Percentiles rank a stretch among this genome's conserved stretches.
These are phyloP conservation scores for Aureobasidium sp. DNA, from an alignment of 2,329 filamentous ascomycete species.

Conservation along the genomic window DNA sequence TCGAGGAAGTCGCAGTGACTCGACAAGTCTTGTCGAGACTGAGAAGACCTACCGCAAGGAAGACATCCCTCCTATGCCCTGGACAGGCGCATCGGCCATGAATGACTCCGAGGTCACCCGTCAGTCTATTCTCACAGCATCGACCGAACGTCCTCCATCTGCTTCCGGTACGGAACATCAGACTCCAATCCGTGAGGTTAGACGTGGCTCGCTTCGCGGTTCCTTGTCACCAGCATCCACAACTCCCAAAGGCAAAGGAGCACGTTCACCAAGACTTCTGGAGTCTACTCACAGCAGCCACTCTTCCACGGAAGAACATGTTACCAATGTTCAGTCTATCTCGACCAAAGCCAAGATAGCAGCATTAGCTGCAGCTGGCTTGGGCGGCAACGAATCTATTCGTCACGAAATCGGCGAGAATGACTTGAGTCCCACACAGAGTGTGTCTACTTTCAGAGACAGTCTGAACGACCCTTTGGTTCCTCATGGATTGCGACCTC, in stretches of 20 bases:
- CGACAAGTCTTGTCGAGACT: constrained; percentile 43
- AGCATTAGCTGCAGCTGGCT: constrained; percentile 31
- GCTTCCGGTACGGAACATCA: constrained; percentile 51
- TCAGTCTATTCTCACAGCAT: constrained; percentile 75
- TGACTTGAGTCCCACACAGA: constrained; percentile 76
- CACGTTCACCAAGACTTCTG: constrained; percentile 49
- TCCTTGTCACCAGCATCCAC: constrained; percentile 49
- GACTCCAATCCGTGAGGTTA: constrained; percentile 54
- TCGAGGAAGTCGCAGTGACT: constrained; percentile 43
- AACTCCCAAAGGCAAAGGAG: constrained; percentile 45
- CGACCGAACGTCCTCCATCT: constrained; percentile 64
- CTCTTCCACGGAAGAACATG: constrained; percentile 43
- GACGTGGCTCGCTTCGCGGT: constrained; percentile 46
- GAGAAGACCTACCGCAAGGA: constrained; percentile 42
- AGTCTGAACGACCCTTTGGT: constrained; percentile 32
- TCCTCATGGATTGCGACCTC: constrained; percentile 24
- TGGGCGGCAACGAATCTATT: constrained; percentile 23
- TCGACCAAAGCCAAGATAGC: constrained; percentile 30
- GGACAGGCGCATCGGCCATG: constrained; percentile 64
- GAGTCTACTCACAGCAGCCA: constrained; percentile 58
- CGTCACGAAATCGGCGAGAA: constrained; percentile 26
- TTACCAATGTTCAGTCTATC: constrained; percentile 31
- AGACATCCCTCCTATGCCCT: constrained; percentile 71
- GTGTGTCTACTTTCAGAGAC: constrained; percentile 75
- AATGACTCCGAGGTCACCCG: constrained; percentile 81